A percentile compares a stretch with the other conserved stretches of the same genome.
These are phyloP conservation scores for Anethum foeniculum DNA, from an alignment of 140 eudicot genomes.

Conservation along the genomic window DNA sequence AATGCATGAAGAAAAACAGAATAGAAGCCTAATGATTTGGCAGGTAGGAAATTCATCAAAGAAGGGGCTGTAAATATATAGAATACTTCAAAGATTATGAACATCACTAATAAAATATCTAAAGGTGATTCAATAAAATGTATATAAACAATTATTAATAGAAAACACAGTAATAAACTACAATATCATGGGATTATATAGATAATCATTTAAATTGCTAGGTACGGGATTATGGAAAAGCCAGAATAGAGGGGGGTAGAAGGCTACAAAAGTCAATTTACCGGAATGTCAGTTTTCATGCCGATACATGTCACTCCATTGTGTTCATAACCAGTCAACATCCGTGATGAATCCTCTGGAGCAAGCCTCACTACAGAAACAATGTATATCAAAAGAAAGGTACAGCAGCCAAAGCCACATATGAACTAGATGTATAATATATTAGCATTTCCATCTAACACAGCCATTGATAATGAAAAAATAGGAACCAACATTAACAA, in stretches of 20 bases:
- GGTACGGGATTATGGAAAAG: conserved; percentile 1
- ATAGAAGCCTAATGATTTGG: neutral
- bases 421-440: neutral
- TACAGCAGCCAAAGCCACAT: neutral
- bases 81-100: neutral
- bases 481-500: neutral
- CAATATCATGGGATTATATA: neutral
- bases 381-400: conserved; percentile 5
- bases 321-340: conserved; percentile 81
- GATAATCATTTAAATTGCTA: neutral
- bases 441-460: neutral
- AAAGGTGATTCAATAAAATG: neutral
- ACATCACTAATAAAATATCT: neutral
- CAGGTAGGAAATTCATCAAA: neutral
- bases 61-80: neutral
- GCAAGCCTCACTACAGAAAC: conserved; percentile 83
- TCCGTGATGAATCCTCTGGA: conserved; percentile 72
- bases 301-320: conserved; percentile 94
- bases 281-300: conserved; percentile 98
- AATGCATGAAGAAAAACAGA: neutral
- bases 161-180: neutral
- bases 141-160: too few relatives aligned
- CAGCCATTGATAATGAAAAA: neutral
- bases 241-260: neutral
- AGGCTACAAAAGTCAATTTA: conserved; percentile 20